Evolutionary conservation across 306 rosid species (phyloP), one percentile per base, ranked within the genome.

Genomic region (Prunus mongolica): DNA sequence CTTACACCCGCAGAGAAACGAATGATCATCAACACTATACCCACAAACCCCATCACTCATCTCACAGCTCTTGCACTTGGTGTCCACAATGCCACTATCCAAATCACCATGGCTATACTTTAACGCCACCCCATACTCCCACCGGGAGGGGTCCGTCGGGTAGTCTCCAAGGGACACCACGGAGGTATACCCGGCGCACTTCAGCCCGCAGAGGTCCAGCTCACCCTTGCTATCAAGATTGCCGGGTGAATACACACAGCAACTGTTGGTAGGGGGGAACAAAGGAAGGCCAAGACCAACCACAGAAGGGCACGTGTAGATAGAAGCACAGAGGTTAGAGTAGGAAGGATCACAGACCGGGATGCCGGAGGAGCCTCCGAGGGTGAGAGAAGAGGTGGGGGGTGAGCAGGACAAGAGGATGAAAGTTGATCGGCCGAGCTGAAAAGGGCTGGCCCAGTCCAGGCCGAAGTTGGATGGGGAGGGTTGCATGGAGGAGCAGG

Each of bases 21-120:
- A 82, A 74, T 75, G 86, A 82, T 65, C 54, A 30, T 78, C 71
- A 44, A 66, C 71, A 13, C 12, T 19, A 12, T 85, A 91, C 57
- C 96, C 96, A 46, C 96, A 89, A 9, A 87, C 70, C 3, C 91
- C 96, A n/a, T 85, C 90, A 56, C 90, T 91, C 55, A 63, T 75
- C 83, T 85, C 93, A 20, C 93, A 91, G 3, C 86, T 65, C 11
- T 38, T 81, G 69, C 93, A 91, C 41, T 85, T 82, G 20, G 75
- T 78, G 0, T 71, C 83, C 30, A 66, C 84, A 12, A 41, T 65
- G 67, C 79, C 81, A n/a, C 24, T 41, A n/a, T 87, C 90, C 69
- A 88, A 44, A 27, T 60, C 73, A 32, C 69, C 65, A 12, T 84
- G 76, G 13, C 50, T 68, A 20, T 77, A 91, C 82, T 81, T 84